Evolutionary conservation across 768 basidiomycete species (phyloP).

Genomic region (Trametes meyenii): DNA sequence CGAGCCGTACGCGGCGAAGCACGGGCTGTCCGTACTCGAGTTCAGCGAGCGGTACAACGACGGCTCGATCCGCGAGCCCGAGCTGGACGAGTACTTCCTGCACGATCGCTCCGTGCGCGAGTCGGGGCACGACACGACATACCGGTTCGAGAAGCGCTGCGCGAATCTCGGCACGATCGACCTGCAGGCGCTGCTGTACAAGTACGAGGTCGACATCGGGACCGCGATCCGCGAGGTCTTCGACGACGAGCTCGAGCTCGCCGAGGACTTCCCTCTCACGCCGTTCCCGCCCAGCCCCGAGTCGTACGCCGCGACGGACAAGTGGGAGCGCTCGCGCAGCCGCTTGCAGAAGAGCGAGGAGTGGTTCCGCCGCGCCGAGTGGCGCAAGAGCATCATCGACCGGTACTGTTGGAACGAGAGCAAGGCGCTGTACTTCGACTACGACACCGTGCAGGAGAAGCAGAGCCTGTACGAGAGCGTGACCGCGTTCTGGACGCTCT

Average conservation of each 20-base stretch:
- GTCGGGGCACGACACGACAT: slow-evolving; percentile 95
- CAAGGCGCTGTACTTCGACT: slow-evolving; percentile 93
- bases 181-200: slow-evolving; percentile 93
- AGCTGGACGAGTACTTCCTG: slow-evolving; percentile 94
- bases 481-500: slow-evolving; percentile 95
- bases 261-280: slow-evolving; percentile 88
- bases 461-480: slow-evolving; percentile 96
- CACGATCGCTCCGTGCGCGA: slow-evolving; percentile 97
- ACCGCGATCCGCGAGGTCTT: slow-evolving; percentile 96
- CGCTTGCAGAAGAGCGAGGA: slow-evolving; percentile 77
- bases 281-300: slow-evolving; percentile 88
- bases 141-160: slow-evolving; percentile 96
- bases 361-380: slow-evolving; percentile 91
- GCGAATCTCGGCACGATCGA: slow-evolving; percentile 97
- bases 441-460: slow-evolving; percentile 88
- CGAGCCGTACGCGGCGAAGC: slow-evolving; percentile 91
- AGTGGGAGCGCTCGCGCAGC: slow-evolving; percentile 57
- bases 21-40: slow-evolving; percentile 91
- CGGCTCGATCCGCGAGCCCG: slow-evolving; percentile 79
- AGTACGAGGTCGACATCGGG: slow-evolving; percentile 99
- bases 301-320: slow-evolving; percentile 62
- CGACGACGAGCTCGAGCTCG: slow-evolving; percentile 87
- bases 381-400: slow-evolving; percentile 84
- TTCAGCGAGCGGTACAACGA: slow-evolving; percentile 97
- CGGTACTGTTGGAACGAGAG: slow-evolving; percentile 97